A percentile compares a stretch with the other conserved stretches of the same genome.
Evolutionary conservation across 2,329 filamentous ascomycete species (phyloP).

Genomic region (Zopfia rhizophila): DNA sequence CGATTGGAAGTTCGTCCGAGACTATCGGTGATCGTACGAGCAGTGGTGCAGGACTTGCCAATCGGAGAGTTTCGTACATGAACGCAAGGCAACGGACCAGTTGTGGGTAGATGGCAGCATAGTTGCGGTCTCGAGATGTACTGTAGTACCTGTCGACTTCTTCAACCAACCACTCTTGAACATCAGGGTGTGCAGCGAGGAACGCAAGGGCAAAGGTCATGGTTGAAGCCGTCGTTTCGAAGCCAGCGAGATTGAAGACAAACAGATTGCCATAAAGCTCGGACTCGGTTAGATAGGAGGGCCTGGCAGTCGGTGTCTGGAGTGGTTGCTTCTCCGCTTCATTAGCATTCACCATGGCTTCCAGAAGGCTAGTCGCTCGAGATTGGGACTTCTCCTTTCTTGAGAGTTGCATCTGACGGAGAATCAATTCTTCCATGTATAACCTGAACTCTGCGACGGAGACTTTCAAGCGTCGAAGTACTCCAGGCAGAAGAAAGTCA

Average conservation of each 20-base stretch:
- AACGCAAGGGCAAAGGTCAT: conserved; percentile 56
- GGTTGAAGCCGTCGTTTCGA: conserved; percentile 53
- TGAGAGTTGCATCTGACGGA: conserved; percentile 23
- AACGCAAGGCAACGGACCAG: conserved; percentile 57
- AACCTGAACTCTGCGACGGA: conserved; percentile 23
- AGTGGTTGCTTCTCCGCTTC: conserved; percentile 26
- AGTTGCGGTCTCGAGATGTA: conserved; percentile 27
- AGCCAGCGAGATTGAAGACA: conserved; percentile 28
- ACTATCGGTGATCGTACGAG: conserved; percentile 21
- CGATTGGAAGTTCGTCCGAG: conserved; percentile 15
- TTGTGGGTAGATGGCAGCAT: conserved; percentile 52
- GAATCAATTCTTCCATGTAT: conserved; percentile 31
- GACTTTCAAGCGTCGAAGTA: conserved; percentile 21
- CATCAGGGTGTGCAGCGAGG: conserved; percentile 56
- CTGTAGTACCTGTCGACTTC: conserved; percentile 42
- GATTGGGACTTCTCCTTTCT: conserved; percentile 7
- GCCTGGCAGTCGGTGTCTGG: conserved; percentile 1
- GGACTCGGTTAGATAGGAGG: conserved; percentile 27
- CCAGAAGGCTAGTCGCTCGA: conserved; percentile 34
- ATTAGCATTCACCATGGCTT: conserved; percentile 28
- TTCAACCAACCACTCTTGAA: conserved; percentile 59
- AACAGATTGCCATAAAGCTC: conserved; percentile 29
- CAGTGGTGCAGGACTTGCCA: conserved; percentile 22
- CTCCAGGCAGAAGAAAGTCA: conserved; percentile 21
- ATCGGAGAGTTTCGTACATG: conserved; percentile 48